A percentile compares a stretch with the other conserved stretches of the same genome.
Conservation (phyloP, 257 asterid genomes). For the Plantago ovata region DNA sequence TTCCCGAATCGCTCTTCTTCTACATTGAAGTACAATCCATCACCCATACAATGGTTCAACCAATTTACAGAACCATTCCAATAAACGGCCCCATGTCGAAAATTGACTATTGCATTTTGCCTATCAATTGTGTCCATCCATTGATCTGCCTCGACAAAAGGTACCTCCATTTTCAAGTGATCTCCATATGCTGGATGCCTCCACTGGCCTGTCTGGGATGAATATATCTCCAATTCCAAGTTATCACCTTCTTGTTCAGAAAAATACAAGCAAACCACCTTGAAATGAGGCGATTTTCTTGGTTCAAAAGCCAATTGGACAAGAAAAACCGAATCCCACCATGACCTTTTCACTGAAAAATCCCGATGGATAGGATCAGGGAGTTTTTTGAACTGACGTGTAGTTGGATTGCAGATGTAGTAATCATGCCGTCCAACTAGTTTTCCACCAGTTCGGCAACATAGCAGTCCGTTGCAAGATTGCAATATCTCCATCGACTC, state of each 20-base stretch:
- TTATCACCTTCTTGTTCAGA: neutral
- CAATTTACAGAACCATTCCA: conserved; percentile 22
- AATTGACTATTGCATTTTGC: neutral
- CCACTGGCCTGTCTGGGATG: conserved; percentile 27
- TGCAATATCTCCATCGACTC: conserved; percentile 19
- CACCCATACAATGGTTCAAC: neutral
- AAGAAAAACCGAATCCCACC: neutral
- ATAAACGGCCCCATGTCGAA: conserved; percentile 11
- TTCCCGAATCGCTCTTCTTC: conserved; percentile 4
- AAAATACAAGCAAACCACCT: conserved; percentile 23
- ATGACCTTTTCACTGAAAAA: neutral
- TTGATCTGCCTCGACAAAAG: neutral
- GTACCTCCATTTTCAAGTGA: conserved; percentile 3
- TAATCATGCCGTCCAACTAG: neutral
- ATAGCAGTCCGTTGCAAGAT: conserved; percentile 41
- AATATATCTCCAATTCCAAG: conserved; percentile 18
- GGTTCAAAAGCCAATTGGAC: conserved; percentile 43
- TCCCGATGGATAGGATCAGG: neutral
- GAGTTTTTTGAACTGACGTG: conserved; percentile 14
- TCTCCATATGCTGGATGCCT: neutral
- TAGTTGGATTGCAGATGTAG: conserved; percentile 31
- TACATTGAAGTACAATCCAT: conserved; percentile 10
- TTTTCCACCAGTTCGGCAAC: conserved; percentile 17
- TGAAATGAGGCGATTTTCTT: conserved; percentile 32
- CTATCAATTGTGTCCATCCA: neutral